Base-by-base conservation (phyloP, 1,139 yeast species). In the Sugiyamaella pinicola region DNA sequence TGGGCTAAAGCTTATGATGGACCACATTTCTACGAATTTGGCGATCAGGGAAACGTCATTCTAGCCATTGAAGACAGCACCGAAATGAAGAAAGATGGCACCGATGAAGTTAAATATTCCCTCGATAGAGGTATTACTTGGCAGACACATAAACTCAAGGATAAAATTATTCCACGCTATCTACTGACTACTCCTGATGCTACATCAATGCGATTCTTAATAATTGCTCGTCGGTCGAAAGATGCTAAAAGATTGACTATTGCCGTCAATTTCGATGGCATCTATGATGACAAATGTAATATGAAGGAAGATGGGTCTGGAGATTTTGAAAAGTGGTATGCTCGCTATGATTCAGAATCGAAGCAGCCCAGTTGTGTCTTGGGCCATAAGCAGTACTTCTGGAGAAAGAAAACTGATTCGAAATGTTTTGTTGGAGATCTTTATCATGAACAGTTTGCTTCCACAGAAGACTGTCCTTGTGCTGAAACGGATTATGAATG, bases 21-120 rank as follows among this genome's bases (percentile, higher is more conserved):
- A 38, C 82, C 90, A 1, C 74, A 82, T 43, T 64, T 76, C 4
- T 83, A 80, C 59, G 75, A 85, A 0, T 85, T 83, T 70, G 96
- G 95, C 52, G 96, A 89, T 68, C 80, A 81, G 55, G 97, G 96
- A 47, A 88, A 88, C 65, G 68, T 88, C 4, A 78, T 88, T 41
- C 72, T 87, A 1, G 88, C 90, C 2, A 73, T 82, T 5, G 83
- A 83, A 15, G 75, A 69, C 47, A 61, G 56, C 13, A 13, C n/a
- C 10, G 49, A 46, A 8, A 4, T 17, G 15, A 18, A 34, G 17
- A 15, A 33, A 19, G 41, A 18, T 17, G 64, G 61, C 10, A 55
- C 65, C 9, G 59, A 60, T 42, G 56, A 59, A 10, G 56, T 68
- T 12, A 74, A 73, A 55, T 89, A 75, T 62, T 87, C 96, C 0